A percentile compares a stretch with the other conserved stretches of the same genome.
phyloP scores from a whole-genome alignment of 2,329 filamentous ascomycete genomes.

The Alternaria rosae region DNA sequence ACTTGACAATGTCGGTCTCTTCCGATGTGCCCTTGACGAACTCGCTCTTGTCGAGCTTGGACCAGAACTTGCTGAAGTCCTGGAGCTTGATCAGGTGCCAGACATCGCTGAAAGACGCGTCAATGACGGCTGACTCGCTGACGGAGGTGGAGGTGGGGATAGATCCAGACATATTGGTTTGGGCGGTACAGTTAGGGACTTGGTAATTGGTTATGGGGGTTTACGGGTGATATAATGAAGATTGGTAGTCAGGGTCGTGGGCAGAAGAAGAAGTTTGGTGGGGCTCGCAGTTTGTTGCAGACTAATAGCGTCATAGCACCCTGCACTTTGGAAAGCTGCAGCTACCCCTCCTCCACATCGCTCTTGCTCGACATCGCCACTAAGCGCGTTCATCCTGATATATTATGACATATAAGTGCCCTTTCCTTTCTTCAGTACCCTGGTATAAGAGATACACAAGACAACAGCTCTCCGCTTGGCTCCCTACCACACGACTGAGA shows the following conservation, averaged over 20 bases:
- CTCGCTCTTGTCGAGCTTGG: slow-evolving; percentile 67
- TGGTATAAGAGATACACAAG: not conserved
- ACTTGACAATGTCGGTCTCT: slow-evolving; percentile 73
- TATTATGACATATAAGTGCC: not conserved
- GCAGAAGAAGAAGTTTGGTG: slow-evolving; percentile 24
- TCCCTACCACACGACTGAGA: not conserved
- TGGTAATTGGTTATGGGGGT: not conserved
- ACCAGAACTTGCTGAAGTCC: slow-evolving; percentile 73
- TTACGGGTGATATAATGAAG: not conserved
- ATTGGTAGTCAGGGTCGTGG: slow-evolving; percentile 8
- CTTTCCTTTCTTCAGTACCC: not conserved
- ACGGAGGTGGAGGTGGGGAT: slow-evolving; percentile 74
- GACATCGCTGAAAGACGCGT: slow-evolving; percentile 69
- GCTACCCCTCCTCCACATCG: slow-evolving; percentile 37
- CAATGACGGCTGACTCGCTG: slow-evolving; percentile 72
- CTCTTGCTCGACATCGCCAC: slow-evolving; percentile 24
- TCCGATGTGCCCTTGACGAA: slow-evolving; percentile 67
- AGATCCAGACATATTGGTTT: slow-evolving; percentile 32
- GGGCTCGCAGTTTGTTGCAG: slow-evolving; percentile 20
- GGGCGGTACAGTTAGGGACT: slow-evolving; percentile 11
- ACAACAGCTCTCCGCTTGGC: not conserved
- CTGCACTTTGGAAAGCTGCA: slow-evolving; percentile 18
- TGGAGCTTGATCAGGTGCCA: slow-evolving; percentile 80
- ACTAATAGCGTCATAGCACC: slow-evolving; percentile 26
- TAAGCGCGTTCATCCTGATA: slow-evolving; percentile 6